These are phyloP conservation scores for Saccharomycopsis sp. DNA, from an alignment of 805 yeast species.

Conservation along the genomic window DNA sequence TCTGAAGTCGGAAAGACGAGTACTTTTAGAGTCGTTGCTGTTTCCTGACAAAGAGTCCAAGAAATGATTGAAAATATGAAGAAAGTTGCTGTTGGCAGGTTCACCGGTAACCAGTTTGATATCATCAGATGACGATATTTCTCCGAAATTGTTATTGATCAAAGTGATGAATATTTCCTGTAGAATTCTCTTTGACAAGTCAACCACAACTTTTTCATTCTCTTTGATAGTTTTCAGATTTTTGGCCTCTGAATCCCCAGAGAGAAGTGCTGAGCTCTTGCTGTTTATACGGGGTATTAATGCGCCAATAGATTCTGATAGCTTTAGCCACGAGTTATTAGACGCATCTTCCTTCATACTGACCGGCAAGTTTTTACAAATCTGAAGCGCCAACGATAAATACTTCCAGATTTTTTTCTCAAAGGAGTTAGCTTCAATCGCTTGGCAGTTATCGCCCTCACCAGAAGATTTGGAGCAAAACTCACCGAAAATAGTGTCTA, in stretches of 20 bases:
- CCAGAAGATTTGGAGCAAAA: slow-evolving; percentile 19
- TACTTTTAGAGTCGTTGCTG: slow-evolving; percentile 31
- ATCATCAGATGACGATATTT: slow-evolving; percentile 17
- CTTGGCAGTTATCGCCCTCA: slow-evolving; percentile 11
- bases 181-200: slow-evolving; percentile 33
- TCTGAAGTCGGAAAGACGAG: slow-evolving; percentile 54
- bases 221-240: slow-evolving; percentile 7
- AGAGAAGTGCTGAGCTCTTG: slow-evolving; percentile 21
- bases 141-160: slow-evolving; percentile 27
- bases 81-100: slow-evolving; percentile 29
- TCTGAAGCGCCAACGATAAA: slow-evolving; percentile 30
- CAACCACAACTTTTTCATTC: slow-evolving; percentile 23
- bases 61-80: slow-evolving; percentile 48
- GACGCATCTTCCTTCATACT: slow-evolving; percentile 8
- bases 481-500: slow-evolving; percentile 21
- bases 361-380: slow-evolving; percentile 25
- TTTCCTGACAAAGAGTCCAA: slow-evolving; percentile 38
- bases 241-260: neutral
- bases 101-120: slow-evolving; percentile 23
- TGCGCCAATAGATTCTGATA: neutral
- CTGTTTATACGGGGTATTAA: slow-evolving; percentile 18
- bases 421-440: slow-evolving; percentile 7
- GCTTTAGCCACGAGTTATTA: neutral
- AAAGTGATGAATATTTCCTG: slow-evolving; percentile 38
- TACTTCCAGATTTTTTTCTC: slow-evolving; percentile 33